Percentiles rank a stretch among this genome's conserved stretches.
These are phyloP conservation scores for Sporothrix schenckii DNA, from an alignment of 2,329 filamentous ascomycete species.

Conservation along the genomic window DNA sequence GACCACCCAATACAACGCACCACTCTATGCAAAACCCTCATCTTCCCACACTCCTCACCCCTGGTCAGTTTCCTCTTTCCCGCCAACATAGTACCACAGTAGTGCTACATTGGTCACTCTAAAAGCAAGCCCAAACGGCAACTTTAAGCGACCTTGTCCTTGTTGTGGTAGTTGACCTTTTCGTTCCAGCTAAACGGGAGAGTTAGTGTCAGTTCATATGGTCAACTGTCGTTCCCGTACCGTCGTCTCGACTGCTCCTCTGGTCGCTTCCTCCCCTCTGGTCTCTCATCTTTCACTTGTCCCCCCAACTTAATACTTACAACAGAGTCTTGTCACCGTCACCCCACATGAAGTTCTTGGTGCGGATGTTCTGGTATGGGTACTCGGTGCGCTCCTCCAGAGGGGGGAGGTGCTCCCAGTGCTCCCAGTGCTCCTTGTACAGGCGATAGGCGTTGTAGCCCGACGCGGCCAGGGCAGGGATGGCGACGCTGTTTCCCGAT, in stretches of 20 bases:
- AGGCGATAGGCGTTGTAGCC: slow-evolving; percentile 83
- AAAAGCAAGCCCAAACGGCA: background rate
- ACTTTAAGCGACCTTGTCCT: slow-evolving; percentile 64
- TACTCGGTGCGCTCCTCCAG: slow-evolving; percentile 92
- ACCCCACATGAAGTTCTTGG: slow-evolving; percentile 94
- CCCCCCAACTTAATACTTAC: slow-evolving; percentile 32
- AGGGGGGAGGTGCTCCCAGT: slow-evolving; percentile 82
- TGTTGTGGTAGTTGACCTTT: slow-evolving; percentile 95
- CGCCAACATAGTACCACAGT: slow-evolving; percentile 13
- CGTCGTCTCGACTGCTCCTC: background rate
- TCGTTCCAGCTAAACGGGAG: slow-evolving; percentile 78
- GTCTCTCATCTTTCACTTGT: background rate
- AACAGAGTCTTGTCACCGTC: slow-evolving; percentile 78
- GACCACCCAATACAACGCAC: background rate
- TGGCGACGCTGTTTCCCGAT: slow-evolving; percentile 63
- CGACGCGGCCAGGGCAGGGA: slow-evolving; percentile 72
- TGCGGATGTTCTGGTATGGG: slow-evolving; percentile 95
- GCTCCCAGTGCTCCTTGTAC: slow-evolving; percentile 97
- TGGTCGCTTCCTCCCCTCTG: background rate
- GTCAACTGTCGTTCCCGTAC: too few relatives aligned
- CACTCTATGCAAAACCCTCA: slow-evolving; percentile 5
- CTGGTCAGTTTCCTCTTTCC: background rate
- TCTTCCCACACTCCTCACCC: background rate
- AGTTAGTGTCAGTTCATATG: slow-evolving; percentile 18
- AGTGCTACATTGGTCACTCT: background rate